Base-by-base conservation (phyloP, 306 rosid species). In the Dryas octopetala region DNA sequence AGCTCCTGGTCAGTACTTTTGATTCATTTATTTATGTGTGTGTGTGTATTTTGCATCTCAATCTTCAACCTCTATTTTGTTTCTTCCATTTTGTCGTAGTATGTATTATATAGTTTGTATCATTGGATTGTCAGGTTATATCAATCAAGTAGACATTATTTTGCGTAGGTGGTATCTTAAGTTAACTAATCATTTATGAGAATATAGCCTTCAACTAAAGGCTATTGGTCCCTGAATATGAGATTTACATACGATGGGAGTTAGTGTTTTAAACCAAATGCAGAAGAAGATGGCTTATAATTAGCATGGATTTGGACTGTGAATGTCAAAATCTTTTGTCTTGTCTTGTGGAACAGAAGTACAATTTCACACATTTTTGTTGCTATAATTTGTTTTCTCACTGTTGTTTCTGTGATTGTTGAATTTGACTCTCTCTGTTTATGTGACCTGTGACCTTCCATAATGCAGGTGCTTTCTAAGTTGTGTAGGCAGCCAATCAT, bases 401-500 rank as follows among this genome's bases (percentile, higher is more conserved):
- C 62, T 11, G 41, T 43, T 26, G 15, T 72, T 13, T 23, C 15
- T 23, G 6, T 51, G 73, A 49, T 3, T 12, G 6, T 67, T 11
- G 26, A 17, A 14, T 43, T 23, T 59, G 38, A 32, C 62, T 53
- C 40, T 15, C 2, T 55, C 19, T 0, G 2, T 7, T 62, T 8
- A 15, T 19, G 3, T n/a, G 50, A 62, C 9, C 23, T 23, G 3
- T 62, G 19, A 16, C 41, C 50, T 12, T 55, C 26, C 9, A 54
- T 1, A 81, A 79, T 67, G 66, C 83, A 95, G 98, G 98, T 95
- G 46, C 86, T 95, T 49, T 90, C 97, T 32, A 90, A 91, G 88
- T 83, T 95, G 76, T 90, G 93, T 60, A 88, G 76, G 90, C 98
- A 95, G 86, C 96, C 91, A 70, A 85, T 95, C 70, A 60, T 76